Evolutionary conservation across 2,329 filamentous ascomycete genomes (phyloP), one percentile per base, ranked within the genome.

Genomic region (Amauroascus verrucosus): DNA sequence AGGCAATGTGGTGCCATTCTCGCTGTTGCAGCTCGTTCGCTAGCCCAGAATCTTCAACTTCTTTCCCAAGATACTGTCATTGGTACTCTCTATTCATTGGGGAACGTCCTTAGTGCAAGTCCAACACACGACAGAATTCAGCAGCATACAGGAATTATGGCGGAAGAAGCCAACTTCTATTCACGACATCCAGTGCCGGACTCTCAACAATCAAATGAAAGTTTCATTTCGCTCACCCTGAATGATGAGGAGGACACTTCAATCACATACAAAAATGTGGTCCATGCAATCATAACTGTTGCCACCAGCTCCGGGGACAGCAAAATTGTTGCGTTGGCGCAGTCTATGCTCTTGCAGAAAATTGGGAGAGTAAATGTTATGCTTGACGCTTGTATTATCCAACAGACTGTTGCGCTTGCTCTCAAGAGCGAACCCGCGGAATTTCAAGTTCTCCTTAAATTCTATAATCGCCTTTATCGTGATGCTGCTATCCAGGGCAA

Each of bases 271-370:
- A 81, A 83, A 33, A 94, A 91, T 58, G 85, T 97, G n/a, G 83
- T 97, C n/a, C 84, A 94, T 64, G 88, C 91, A 0, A 91, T 98
- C 57, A 91, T 94, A 54, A 84, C 83, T n/a, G 88, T 98, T 65
- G 88, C 93, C 0, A 81, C 79, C 20, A 83, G 81, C 54, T 89
- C 84, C 65, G 80, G 85, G 46, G 90, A 98, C 63, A 83, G 88
- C 56, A 95, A 96, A 70, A 95, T 98, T 51, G 93, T 86, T 6
- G 90, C 90, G 4, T 75, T 98, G 50, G 91, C 90, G 1, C 86
- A 96, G 62, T 94, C 89, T 0, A 96, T 98, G 83, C 80, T 99
- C 22, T 72, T 95, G n/a, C 93, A 98, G 65, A 97, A 98, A 68
- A 80, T 97, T 54, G 84, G 85, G 56, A 91, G 93, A 68, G 82